Evolutionary conservation across 1,139 yeast species (phyloP), one percentile per base, ranked within the genome.

Genomic region (Blastobotrys capitulatus): DNA sequence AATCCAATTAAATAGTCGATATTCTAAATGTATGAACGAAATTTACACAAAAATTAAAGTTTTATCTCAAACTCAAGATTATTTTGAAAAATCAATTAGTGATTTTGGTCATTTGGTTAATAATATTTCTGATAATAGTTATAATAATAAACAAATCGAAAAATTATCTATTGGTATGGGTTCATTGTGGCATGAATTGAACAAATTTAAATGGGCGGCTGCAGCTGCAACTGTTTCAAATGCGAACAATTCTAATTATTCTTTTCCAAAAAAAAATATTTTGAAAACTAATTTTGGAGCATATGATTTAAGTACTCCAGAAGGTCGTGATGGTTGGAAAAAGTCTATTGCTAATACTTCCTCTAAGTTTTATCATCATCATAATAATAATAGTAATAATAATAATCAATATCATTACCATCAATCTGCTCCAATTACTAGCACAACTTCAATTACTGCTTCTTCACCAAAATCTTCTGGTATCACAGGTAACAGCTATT

Each of bases 281-380:
- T 68, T 73, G 50, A 63, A 62, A 49, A 61, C 65, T 20, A 72
- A 71, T 29, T 53, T 57, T 44, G 64, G 65, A 2, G 57, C 54
- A 29, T 62, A 60, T 48, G 60, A 62, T 45, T 50, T 62, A 42
- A 53, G 60, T 36, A 61, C 65, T 6, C 55, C 49, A 32, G 61
- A 57, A 34, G 65, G 65, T 19, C 54, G 61, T 0, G 58, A 58
- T 37, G 49, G 52, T 22, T 61, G 64, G 64, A 48, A 50, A 35
- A 51, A 49, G 13, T 52, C 60, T 1, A 49, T 59, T 44, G 48
- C 31, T 15, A n/a, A 22, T n/a, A 22, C n/a, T n/a, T n/a, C n/a
- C n/a, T n/a, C n/a, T n/a, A n/a, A n/a, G n/a, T n/a, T n/a, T n/a
- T n/a, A n/a, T n/a, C n/a, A n/a, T n/a, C n/a, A n/a, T n/a, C n/a